These are phyloP conservation scores for Trypanosoma brucei DNA, from an alignment of 208 protist genomes.

Conservation along the genomic window DNA sequence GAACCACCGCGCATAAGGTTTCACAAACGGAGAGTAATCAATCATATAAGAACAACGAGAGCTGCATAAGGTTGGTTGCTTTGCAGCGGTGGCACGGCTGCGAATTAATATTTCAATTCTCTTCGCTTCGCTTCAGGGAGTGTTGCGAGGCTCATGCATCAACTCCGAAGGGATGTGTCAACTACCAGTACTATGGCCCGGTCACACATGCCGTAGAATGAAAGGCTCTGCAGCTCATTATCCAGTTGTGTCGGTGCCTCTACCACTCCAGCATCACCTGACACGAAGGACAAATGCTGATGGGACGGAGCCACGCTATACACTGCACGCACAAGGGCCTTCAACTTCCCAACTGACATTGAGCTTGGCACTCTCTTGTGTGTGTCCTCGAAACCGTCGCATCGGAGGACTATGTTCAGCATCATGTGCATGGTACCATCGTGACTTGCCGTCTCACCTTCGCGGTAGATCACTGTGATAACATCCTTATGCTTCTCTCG, in stretches of 20 bases:
- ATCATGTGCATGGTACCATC: conserved; percentile 59
- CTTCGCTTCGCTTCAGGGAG: too few relatives aligned
- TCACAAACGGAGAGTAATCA: too few relatives aligned
- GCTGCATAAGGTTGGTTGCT: too few relatives aligned
- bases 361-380: conserved; percentile 66
- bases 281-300: conserved; percentile 60
- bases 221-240: conserved; percentile 70
- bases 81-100: too few relatives aligned
- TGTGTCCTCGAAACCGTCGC: conserved; percentile 24
- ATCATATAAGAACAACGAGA: too few relatives aligned
- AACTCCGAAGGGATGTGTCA: conserved; percentile 57
- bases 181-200: conserved; percentile 57
- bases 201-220: conserved; percentile 70
- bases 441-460: conserved; percentile 59
- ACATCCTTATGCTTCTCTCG: conserved; percentile 81
- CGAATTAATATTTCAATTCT: too few relatives aligned
- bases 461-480: conserved; percentile 71
- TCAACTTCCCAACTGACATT: conserved; percentile 74
- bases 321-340: conserved; percentile 59
- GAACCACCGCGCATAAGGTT: too few relatives aligned
- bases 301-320: conserved; percentile 66
- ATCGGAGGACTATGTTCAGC: conserved; percentile 61
- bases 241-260: conserved; percentile 42
- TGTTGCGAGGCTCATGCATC: background rate
- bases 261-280: conserved; percentile 59